Evolutionary conservation across 2,329 filamentous ascomycete genomes (phyloP).

Genomic region (Allantophomopsis cytisporea): DNA sequence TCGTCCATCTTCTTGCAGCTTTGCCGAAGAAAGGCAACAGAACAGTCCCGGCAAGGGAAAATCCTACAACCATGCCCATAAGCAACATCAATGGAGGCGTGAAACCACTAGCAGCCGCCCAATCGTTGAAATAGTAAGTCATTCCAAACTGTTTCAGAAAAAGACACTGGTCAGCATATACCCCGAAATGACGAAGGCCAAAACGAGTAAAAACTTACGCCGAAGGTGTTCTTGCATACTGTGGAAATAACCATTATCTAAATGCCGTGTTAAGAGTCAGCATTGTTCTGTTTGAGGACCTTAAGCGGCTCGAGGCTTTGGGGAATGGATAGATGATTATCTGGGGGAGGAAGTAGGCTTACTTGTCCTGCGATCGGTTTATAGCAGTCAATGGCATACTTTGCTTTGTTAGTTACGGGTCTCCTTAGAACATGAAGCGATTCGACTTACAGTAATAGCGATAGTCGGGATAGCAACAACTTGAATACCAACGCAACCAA

Average conservation of each 20-base stretch:
- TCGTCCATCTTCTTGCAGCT: constrained; percentile 36
- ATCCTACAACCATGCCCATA: constrained; percentile 33
- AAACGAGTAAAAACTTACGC: no score
- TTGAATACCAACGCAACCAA: constrained; percentile 37
- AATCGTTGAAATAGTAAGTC: constrained; percentile 35
- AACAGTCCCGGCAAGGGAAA: constrained; percentile 33
- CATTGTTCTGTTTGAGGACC: no score
- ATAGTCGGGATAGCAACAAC: constrained; percentile 44
- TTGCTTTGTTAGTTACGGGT: constrained; percentile 10
- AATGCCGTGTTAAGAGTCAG: no score
- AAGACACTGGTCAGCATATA: background rate
- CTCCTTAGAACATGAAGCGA: constrained; percentile 2
- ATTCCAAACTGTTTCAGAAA: constrained; percentile 41
- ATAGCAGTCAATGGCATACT: constrained; percentile 44
- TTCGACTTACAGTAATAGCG: constrained; percentile 20
- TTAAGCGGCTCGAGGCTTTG: no score
- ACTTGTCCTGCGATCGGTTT: constrained; percentile 44
- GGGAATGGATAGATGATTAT: no score
- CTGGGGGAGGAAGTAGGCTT: no score
- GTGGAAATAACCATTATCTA: constrained; percentile 46
- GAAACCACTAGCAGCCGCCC: constrained; percentile 31
- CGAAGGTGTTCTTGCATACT: constrained; percentile 48
- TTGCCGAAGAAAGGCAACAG: constrained; percentile 42
- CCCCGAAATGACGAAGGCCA: no score
- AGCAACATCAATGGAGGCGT: constrained; percentile 44